Base-by-base conservation (phyloP, 768 basidiomycete genomes). In the Trametes punicea region DNA sequence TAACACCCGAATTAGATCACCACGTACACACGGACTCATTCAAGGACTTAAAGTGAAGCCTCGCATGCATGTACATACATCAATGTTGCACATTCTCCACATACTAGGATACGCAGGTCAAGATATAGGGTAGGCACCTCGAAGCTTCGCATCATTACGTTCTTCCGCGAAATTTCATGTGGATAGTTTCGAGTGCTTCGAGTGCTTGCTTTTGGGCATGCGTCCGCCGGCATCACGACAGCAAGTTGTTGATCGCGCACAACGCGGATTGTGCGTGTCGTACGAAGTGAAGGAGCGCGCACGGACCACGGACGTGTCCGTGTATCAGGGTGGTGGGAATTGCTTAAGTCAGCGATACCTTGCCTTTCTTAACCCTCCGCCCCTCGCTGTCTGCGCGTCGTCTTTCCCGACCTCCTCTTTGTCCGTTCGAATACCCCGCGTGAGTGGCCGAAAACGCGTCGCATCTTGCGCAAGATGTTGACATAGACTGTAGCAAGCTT, bases 281-380 rank as follows among this genome's bases (percentile, higher is more conserved):
- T 51, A 31, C 33, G 50, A 49, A 36, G 44, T 33, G 40, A 41
- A 54, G 23, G 38, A 36, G 18, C 30, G 39, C 52, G 62, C 62
- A 59, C 62, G 60, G 60, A 51, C 60, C 60, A 60, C 40, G 42
- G 30, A 30, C 46, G 40, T 31, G 38, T 58, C n/a, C n/a, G n/a
- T n/a, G n/a, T n/a, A n/a, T n/a, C 46, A 31, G 20, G 16, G 6
- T 25, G 49, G 63, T 60, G 63, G 48, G 63, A 64, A 58, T n/a
- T 26, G 63, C 57, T n/a, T 69, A 62, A 56, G 67, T 61, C 60
- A 65, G 60, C 65, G 57, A 59, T 58, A 39, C 57, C 62, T 65
- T 65, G 62, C 65, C 64, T 73, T 69, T 73, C 77, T 73, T 74
- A 74, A 73, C 70, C 73, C 71, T 69, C 51, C 65, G 68, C 70